Percentiles rank a stretch among this genome's conserved stretches.
Evolutionary conservation across 2,329 filamentous ascomycete species (phyloP).

Genomic region (Penicillium fuscoglaucum): DNA sequence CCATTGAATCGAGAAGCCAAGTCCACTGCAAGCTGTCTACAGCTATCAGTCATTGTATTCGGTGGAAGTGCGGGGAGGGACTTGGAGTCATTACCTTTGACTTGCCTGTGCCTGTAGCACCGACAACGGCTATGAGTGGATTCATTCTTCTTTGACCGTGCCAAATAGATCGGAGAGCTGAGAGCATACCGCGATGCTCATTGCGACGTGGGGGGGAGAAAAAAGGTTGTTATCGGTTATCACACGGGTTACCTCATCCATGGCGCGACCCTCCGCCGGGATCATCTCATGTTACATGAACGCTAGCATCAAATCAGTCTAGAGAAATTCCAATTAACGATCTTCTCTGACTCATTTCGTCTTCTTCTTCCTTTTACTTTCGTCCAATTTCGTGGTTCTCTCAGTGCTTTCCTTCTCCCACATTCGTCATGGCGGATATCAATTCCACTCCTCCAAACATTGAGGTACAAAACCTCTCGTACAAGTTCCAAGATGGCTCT

Average conservation of each 20-base stretch:
- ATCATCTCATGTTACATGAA: background rate
- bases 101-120: conserved; percentile 90
- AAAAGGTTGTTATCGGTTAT: conserved; percentile 15
- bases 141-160: conserved; percentile 32
- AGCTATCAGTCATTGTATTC: conserved; percentile 27
- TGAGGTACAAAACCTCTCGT: conserved; percentile 73
- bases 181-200: conserved; percentile 28
- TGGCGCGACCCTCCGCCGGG: background rate
- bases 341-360: background rate
- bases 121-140: conserved; percentile 78
- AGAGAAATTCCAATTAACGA: background rate
- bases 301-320: conserved; percentile 1
- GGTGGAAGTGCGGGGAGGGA: background rate
- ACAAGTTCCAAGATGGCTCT: conserved; percentile 83
- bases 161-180: conserved; percentile 25
- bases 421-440: conserved; percentile 24
- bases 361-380: background rate
- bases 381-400: background rate
- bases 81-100: conserved; percentile 67
- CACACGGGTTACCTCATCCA: conserved; percentile 21
- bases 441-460: conserved; percentile 59
- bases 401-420: background rate
- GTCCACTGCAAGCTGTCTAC: conserved; percentile 77
- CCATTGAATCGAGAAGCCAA: conserved; percentile 80
- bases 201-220: conserved; percentile 14